These are phyloP conservation scores for Saccharomycopsis sp. DNA, from an alignment of 805 yeast genomes.

Conservation along the genomic window DNA sequence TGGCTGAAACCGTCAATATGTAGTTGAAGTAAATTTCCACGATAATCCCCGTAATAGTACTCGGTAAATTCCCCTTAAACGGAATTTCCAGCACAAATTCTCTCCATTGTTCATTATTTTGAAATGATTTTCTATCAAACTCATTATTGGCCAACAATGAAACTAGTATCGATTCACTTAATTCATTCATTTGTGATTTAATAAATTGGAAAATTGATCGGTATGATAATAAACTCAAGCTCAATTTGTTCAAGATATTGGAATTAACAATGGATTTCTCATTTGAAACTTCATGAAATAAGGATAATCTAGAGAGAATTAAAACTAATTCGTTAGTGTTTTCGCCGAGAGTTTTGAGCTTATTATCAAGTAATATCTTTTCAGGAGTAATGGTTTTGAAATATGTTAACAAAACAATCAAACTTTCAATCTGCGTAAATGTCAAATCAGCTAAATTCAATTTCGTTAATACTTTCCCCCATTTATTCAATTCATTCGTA, in stretches of 20 bases:
- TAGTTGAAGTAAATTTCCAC: constrained; percentile 35
- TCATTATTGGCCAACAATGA: constrained; percentile 51
- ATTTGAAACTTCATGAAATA: constrained; percentile 40
- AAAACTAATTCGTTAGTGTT: constrained; percentile 28
- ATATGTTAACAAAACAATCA: constrained; percentile 43
- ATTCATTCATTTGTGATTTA: constrained; percentile 42
- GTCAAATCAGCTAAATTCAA: not conserved
- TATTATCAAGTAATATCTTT: constrained; percentile 8
- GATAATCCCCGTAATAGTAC: constrained; percentile 56
- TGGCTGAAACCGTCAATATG: constrained; percentile 24
- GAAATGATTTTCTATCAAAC: constrained; percentile 41
- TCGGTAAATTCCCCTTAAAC: constrained; percentile 49
- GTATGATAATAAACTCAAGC: constrained; percentile 57
- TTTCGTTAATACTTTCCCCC: constrained; percentile 44
- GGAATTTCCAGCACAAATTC: constrained; percentile 51
- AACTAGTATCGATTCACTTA: constrained; percentile 45
- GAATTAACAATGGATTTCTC: constrained; percentile 43
- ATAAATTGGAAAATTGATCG: constrained; percentile 56
- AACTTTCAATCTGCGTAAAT: constrained; percentile 31
- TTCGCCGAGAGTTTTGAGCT: constrained; percentile 24
- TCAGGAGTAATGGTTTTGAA: constrained; percentile 32
- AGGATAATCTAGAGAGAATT: constrained; percentile 42
- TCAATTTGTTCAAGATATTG: constrained; percentile 48
- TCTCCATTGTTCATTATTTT: constrained; percentile 49
- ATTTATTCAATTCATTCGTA: constrained; percentile 23